Base-by-base conservation (phyloP, 179 eudicot species). In the Spinacia oleracea region DNA sequence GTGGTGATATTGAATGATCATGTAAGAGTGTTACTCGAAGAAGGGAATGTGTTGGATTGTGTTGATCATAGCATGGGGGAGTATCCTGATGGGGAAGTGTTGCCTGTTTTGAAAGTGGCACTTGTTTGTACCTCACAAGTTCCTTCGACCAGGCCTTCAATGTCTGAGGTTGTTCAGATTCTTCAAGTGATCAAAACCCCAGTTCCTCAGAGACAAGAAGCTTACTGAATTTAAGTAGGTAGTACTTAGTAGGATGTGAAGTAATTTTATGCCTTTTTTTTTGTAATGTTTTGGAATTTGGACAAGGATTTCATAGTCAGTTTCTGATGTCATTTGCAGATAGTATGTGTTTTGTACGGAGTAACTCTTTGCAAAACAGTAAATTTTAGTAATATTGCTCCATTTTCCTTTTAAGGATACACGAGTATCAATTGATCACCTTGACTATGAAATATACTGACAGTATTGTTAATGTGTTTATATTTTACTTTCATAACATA, bases 121-220 rank as follows among this genome's bases (percentile, higher is more conserved):
- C 77, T 91, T 87, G 99, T 96, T 1, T 96, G 99, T 80, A 92
- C 99, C 43, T 94, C 98, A 15, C 99, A 89, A 82, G 83, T 96
- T 75, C 99, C 99, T 75, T 96, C 99, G 12, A 92, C 91, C 77
- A 89, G 99, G 81, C 98, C 98, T 48, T 91, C 99, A 0, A 96
- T 96, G 99, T 89, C 89, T 0, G 99, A 96, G 65, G 98, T 96
- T 48, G 97, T 96, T 72, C 98, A 96, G 83, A 92, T 96, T 66
- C 81, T 96, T 82, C 93, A 96, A 84, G 99, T 96, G 14, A 94
- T 96, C 79, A 89, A 87, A 83, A 87, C 98, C 25, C 99, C 99
- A 6, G 76, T 89, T 75, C 87, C 94, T 34, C 88, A 84, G 11
- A 91, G 93, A 86, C 86, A 86, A 85, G 90, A 82, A 85, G 81